Base-by-base conservation (phyloP, 805 yeast species). In the Kazachstania taianensis region DNA sequence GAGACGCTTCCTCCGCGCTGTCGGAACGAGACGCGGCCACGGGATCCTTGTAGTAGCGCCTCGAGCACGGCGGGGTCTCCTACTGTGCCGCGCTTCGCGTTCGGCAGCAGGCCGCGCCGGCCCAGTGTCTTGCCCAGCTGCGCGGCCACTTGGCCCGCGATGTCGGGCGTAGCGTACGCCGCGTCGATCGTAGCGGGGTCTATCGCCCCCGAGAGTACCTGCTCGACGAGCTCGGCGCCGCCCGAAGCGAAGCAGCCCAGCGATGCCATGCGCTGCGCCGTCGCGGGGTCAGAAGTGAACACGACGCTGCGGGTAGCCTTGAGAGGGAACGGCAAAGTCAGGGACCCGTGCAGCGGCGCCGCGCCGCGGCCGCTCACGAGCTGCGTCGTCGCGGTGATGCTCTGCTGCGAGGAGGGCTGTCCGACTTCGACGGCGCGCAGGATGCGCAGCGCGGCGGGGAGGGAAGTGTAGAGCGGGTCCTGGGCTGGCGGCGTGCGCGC, bases 351-450 rank as follows among this genome's bases (percentile, higher is more conserved):
- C 36, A 87, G 59, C 18, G 84, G 81, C 24, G 78, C 75, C 16
- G 81, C 77, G 46, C 96, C 95, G 52, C 73, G 76, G 41, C 80
- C 89, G 15, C 79, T 74, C 8, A 78, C 70, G 20, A 86, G 66
- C 13, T 73, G 64, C 13, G 83, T 69, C 36, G 79, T 73, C 37
- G 82, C 59, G 13, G 81, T 66, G 28, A 89, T 66, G 17, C 87
- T 78, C 16, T 89, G 76, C 47, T 77, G 75, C n/a, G 70, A 62
- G 4, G 69, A 63, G 2, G 89, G 75, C 52, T 81, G 75, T 5
- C 98, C 97, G 5, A 86, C 94, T 58, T 86, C 96, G 5, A 86
- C 75, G 0, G 97, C 95, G 43, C 96, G 69, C 38, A 89, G 55
- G 52, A 77, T 86, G 48, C 81, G 70, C 57, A 85, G 58, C 1